Percentiles rank a stretch among this genome's conserved stretches.
These are phyloP conservation scores for Cubamyces lactineus DNA, from an alignment of 768 basidiomycete genomes.

Conservation along the genomic window DNA sequence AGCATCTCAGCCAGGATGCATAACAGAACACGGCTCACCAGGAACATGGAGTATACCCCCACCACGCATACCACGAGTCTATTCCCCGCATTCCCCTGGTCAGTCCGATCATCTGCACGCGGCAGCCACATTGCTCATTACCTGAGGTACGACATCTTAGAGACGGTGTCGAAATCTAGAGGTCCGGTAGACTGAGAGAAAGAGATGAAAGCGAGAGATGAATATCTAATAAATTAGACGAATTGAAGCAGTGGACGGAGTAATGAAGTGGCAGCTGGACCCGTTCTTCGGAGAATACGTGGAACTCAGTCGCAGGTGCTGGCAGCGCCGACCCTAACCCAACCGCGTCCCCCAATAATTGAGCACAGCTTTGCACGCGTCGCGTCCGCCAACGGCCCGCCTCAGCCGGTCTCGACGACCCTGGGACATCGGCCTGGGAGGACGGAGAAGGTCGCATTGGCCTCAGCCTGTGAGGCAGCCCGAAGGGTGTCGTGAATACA, in stretches of 20 bases:
- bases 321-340: constrained; percentile 19
- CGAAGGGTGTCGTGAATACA: too few species aligned
- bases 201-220: constrained; percentile 1
- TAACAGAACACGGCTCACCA: constrained; percentile 50
- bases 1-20: constrained; percentile 8
- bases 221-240: constrained; percentile 21
- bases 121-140: neutral
- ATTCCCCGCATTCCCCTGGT: neutral
- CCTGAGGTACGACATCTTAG: constrained; percentile 20
- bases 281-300: constrained; percentile 22
- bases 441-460: too few species aligned
- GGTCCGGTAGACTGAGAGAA: neutral
- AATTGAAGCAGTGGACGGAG: constrained; percentile 4
- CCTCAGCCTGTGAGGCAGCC: too few species aligned
- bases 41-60: constrained; percentile 93
- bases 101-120: neutral
- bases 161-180: neutral
- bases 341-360: constrained; percentile 2
- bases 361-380: constrained; percentile 8
- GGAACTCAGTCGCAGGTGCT: constrained; percentile 5
- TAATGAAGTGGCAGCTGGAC: constrained; percentile 1
- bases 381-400: neutral
- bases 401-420: too few species aligned
- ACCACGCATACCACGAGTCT: constrained; percentile 70
- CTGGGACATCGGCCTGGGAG: too few species aligned